These are phyloP conservation scores for Dipodascus albidus DNA, from an alignment of 805 yeast genomes.

Conservation along the genomic window DNA sequence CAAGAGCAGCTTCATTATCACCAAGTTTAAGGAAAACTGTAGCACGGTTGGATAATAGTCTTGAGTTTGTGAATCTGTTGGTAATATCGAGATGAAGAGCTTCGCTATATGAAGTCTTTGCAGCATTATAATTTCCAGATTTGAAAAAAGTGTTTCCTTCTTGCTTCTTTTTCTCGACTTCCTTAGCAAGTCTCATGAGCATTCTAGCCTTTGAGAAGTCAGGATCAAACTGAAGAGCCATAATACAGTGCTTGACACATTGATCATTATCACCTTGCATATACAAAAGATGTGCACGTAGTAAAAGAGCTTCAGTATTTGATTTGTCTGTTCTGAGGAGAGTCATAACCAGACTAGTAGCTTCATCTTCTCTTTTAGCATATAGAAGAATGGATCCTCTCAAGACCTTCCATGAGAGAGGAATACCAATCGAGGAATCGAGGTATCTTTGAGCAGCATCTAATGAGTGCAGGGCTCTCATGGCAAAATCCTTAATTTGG, in stretches of 20 bases:
- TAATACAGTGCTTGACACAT: constrained; percentile 28
- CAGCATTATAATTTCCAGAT: constrained; percentile 48
- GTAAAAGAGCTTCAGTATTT: constrained; percentile 29
- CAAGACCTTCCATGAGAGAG: constrained; percentile 26
- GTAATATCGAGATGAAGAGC: constrained; percentile 58
- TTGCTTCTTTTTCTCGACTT: constrained; percentile 24
- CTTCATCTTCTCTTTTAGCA: constrained; percentile 25
- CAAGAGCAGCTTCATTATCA: constrained; percentile 64
- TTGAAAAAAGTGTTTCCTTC: constrained; percentile 69
- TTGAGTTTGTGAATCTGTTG: constrained; percentile 36
- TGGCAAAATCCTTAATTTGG: not conserved
- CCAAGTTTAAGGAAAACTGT: constrained; percentile 74
- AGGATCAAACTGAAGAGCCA: constrained; percentile 32
- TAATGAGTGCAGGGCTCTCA: constrained; percentile 19
- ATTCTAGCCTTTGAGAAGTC: constrained; percentile 27
- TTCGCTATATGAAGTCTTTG: constrained; percentile 57
- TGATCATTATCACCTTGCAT: constrained; percentile 28
- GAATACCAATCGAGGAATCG: constrained; percentile 24
- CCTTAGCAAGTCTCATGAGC: constrained; percentile 22
- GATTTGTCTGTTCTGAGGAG: constrained; percentile 26
- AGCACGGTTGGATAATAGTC: constrained; percentile 74
- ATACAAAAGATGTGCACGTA: constrained; percentile 28
- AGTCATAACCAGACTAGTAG: constrained; percentile 26
- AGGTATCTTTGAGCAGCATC: constrained; percentile 27
- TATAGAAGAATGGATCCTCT: constrained; percentile 20